Conservation (phyloP, 179 eudicot genomes). For the Nepenthes alata region DNA sequence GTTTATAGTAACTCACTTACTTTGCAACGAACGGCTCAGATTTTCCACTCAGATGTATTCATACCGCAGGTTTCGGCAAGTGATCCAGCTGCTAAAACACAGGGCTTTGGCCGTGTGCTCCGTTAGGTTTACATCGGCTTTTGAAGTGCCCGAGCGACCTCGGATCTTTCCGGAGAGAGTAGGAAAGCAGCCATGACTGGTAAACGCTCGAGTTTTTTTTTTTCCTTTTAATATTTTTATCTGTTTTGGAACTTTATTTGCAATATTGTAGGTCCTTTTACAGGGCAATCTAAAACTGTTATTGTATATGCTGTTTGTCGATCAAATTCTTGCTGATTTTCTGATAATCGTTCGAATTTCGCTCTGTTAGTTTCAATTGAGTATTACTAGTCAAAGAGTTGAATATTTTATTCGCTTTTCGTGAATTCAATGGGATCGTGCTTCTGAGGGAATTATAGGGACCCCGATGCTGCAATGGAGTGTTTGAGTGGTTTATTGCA, state of each 20-base stretch:
- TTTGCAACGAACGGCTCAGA: too few relatives aligned
- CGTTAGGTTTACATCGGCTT: too few relatives aligned
- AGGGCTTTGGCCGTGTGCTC: too few relatives aligned
- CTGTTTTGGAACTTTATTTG: too few relatives aligned
- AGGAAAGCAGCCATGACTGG: conserved; percentile 21
- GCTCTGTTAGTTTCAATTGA: background rate
- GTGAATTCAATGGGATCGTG: conserved; percentile 1
- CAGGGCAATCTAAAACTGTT: too few relatives aligned
- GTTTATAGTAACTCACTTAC: too few relatives aligned
- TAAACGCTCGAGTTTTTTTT: conserved; percentile 1
- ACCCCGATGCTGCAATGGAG: conserved; percentile 8
- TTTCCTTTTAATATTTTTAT: background rate
- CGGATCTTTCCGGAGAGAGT: background rate
- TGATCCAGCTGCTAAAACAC: too few relatives aligned
- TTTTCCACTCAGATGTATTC: too few relatives aligned
- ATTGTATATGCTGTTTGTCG: too few relatives aligned
- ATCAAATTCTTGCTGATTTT: background rate
- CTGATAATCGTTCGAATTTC: background rate
- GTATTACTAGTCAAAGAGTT: background rate
- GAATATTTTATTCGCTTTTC: background rate
- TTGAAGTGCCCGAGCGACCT: background rate
- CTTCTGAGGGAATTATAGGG: conserved; percentile 8
- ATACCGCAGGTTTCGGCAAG: too few relatives aligned
- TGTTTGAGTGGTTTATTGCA: background rate
- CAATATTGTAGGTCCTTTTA: too few relatives aligned